Conservation (phyloP, 495 filamentous ascomycete genomes). For the Thozetella sp. region DNA sequence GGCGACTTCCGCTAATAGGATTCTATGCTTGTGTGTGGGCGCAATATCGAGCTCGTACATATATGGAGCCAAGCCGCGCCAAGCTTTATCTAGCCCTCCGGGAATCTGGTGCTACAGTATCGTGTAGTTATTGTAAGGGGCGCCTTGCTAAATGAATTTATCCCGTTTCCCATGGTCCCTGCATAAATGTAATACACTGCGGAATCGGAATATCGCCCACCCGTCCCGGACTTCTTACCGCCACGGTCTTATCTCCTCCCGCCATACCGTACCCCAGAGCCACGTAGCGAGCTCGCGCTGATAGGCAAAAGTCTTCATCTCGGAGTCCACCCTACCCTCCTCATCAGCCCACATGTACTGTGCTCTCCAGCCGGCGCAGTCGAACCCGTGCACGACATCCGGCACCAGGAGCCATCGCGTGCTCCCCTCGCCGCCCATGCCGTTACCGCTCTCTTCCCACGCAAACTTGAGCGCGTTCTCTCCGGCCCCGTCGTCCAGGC, state of each 20-base stretch:
- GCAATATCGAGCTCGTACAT: no score
- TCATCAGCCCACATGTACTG: constrained; percentile 21
- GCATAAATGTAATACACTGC: no score
- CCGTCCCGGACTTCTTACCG: neutral
- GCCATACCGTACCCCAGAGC: constrained; percentile 30
- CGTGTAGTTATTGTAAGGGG: no score
- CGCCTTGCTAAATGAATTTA: no score
- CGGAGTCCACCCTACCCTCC: constrained; percentile 27
- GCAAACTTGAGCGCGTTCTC: constrained; percentile 24
- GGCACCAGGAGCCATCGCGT: constrained; percentile 38
- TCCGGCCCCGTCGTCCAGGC: constrained; percentile 18
- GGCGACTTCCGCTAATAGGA: no score
- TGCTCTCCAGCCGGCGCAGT: constrained; percentile 19
- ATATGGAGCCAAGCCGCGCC: no score
- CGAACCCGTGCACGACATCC: constrained; percentile 38
- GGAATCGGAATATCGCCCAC: no score
- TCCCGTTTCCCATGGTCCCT: no score
- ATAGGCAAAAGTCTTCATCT: constrained; percentile 34
- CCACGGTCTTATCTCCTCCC: constrained; percentile 5
- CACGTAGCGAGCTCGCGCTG: constrained; percentile 33
- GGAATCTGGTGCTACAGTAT: no score
- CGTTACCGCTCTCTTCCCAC: constrained; percentile 22
- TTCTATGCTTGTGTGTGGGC: no score
- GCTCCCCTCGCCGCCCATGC: constrained; percentile 12
- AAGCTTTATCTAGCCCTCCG: no score